phyloP scores from a whole-genome alignment of 495 filamentous ascomycete species.

The Rhizodiscina lignyota region DNA sequence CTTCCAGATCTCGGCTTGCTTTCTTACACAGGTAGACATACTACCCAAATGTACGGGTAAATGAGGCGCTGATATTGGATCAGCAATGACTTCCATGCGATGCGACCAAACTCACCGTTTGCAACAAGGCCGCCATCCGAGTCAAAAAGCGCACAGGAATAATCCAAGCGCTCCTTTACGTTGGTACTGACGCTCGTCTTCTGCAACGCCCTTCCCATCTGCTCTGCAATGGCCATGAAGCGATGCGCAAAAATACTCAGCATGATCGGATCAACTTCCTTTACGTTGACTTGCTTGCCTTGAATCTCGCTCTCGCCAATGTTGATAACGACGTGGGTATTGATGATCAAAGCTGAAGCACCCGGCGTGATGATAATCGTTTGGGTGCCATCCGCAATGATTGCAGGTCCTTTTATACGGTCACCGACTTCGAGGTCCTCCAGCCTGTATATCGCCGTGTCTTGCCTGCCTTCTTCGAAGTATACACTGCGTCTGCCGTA shows the following conservation, averaged over 20 bases:
- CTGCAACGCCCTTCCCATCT: slow-evolving; percentile 90
- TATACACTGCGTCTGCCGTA: slow-evolving; percentile 43
- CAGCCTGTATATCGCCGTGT: slow-evolving; percentile 77
- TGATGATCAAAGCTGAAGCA: slow-evolving; percentile 53
- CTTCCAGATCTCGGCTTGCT: slow-evolving; percentile 85
- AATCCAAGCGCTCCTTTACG: slow-evolving; percentile 93
- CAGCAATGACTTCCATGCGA: no score
- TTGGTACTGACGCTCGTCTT: slow-evolving; percentile 97
- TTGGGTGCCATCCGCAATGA: slow-evolving; percentile 88
- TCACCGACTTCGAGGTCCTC: slow-evolving; percentile 62
- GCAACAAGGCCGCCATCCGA: slow-evolving; percentile 80
- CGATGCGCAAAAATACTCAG: slow-evolving; percentile 90
- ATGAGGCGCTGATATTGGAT: slow-evolving; percentile 46
- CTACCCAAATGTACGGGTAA: slow-evolving; percentile 81
- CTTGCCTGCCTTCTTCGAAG: slow-evolving; percentile 55
- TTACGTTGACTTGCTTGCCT: slow-evolving; percentile 30
- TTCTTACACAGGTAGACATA: slow-evolving; percentile 91
- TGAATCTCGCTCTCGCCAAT: slow-evolving; percentile 40
- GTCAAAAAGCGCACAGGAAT: slow-evolving; percentile 92
- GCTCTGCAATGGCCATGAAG: slow-evolving; percentile 98
- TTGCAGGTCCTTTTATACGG: slow-evolving; percentile 67
- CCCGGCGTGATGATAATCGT: slow-evolving; percentile 84
- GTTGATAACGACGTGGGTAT: slow-evolving; percentile 59
- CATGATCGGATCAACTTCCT: slow-evolving; percentile 68
- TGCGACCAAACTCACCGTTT: slow-evolving; percentile 36